These are phyloP conservation scores for Neocucurbitaria cava DNA, from an alignment of 2,329 filamentous ascomycete genomes.

Conservation along the genomic window DNA sequence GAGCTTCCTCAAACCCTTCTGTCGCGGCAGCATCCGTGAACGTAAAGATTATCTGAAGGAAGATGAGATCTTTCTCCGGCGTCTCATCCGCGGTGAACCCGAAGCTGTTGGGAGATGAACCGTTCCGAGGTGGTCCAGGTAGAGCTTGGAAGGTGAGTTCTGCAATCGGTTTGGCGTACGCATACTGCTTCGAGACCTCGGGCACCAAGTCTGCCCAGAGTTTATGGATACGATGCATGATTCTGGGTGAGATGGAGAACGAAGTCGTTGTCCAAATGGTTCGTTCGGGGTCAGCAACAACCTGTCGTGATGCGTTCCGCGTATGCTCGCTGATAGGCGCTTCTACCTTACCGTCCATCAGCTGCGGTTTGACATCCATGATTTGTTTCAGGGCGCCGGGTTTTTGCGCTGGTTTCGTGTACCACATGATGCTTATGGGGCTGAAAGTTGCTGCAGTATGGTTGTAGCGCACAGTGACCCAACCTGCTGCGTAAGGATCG, in stretches of 20 bases:
- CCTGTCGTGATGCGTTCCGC: constrained; percentile 26
- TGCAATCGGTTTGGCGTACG: constrained; percentile 18
- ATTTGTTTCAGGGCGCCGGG: constrained; percentile 24
- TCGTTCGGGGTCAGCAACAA: constrained; percentile 15
- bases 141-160: constrained; percentile 33
- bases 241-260: constrained; percentile 24
- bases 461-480: constrained; percentile 33
- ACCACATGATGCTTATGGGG: constrained; percentile 30
- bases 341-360: constrained; percentile 22
- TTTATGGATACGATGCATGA: constrained; percentile 24
- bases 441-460: constrained; percentile 19
- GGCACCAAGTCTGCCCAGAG: constrained; percentile 26
- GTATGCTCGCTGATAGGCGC: constrained; percentile 26
- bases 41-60: constrained; percentile 31
- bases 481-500: constrained; percentile 34
- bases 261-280: constrained; percentile 37
- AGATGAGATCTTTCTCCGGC: constrained; percentile 25
- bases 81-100: constrained; percentile 20
- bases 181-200: constrained; percentile 18
- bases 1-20: constrained; percentile 19
- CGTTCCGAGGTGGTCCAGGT: constrained; percentile 19
- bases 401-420: constrained; percentile 26
- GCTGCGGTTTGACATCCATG: constrained; percentile 19
- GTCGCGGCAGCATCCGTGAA: constrained; percentile 21
- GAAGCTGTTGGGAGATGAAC: constrained; percentile 21